Percentiles rank a stretch among this genome's conserved stretches.
phyloP scores from a whole-genome alignment of 768 basidiomycete genomes.

The Heimioporus sp. region DNA sequence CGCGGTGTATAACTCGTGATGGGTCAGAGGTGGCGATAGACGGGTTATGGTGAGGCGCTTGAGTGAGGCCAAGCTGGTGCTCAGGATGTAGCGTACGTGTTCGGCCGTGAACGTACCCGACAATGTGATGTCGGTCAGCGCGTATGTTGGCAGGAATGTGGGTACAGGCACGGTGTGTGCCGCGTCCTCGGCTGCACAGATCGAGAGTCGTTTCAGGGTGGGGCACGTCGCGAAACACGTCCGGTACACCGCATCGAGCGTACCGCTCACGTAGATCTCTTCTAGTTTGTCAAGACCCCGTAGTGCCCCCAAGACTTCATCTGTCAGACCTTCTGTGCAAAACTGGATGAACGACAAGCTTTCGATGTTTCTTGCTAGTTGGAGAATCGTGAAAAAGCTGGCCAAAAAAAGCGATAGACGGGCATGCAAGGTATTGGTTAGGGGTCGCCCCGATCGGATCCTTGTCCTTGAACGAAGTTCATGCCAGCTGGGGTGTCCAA shows the following conservation, averaged over 20 bases:
- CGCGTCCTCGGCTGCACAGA: background rate
- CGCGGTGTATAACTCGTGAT: background rate
- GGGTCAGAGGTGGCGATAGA: background rate
- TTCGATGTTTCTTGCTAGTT: background rate
- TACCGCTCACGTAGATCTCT: background rate
- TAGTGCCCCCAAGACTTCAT: background rate
- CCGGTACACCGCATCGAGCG: background rate
- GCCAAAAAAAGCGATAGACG: background rate
- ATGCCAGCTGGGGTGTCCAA: background rate
- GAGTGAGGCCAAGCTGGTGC: background rate
- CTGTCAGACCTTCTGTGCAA: too few relatives aligned
- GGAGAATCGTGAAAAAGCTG: background rate
- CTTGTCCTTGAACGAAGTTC: background rate
- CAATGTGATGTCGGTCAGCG: background rate
- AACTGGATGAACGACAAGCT: background rate
- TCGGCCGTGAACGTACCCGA: background rate
- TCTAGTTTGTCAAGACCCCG: background rate
- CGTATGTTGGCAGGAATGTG: background rate
- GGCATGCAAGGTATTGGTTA: background rate
- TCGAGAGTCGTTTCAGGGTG: background rate
- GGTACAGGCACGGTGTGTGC: background rate
- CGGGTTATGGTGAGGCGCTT: background rate
- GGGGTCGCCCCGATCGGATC: background rate
- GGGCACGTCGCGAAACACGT: background rate
- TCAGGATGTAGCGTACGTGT: background rate